Evolutionary conservation across 1,139 yeast species (phyloP), one percentile per base, ranked within the genome.

Genomic region (Candida freyschussii): DNA sequence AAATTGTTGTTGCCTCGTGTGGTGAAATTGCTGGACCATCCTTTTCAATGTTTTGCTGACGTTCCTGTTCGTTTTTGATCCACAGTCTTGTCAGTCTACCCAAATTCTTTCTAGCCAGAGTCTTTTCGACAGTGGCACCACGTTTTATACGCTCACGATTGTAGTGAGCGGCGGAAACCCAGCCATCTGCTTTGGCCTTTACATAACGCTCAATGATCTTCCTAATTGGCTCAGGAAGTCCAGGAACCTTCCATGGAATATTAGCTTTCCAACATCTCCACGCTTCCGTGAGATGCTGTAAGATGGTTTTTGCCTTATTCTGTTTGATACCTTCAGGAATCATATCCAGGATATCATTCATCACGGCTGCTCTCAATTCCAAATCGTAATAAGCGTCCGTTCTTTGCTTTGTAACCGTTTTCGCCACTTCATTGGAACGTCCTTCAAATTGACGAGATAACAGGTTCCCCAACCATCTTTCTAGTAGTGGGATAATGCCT

Each of bases 191-290:
- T 54, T 93, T 89, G 1, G 96, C 96, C 52, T 85, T 82, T 32
- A 91, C 81, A 47, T 91, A 93, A 30, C 96, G 72, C 48, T 84
- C 79, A 39, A 93, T 89, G 30, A 93, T 84, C 33, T 77, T 75
- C 47, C 80, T 93, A 22, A 91, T 76, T 0, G 97, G 96, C 33
- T 75, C 80, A 4, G 99, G 98, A 57, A 93, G 66, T 0, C 98
- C 98, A 1, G 96, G 95, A 9, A 91, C 98, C 50, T 86, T 81
- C 98, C 98, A 93, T 2, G 96, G 95, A 40, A 91, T 82, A 52
- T 91, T 89, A 2, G 98, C 98, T 57, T 93, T 93, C 98, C 98
- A 93, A 56, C 98, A 91, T 55, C 98, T 68, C 99, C 99, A 93
- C 1, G 98, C 98, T 56, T 93, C 98, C 53, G 95, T 83, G 35